phyloP scores from a whole-genome alignment of 1,284 basidiomycete genomes.

The Leccinum subspadiceum region DNA sequence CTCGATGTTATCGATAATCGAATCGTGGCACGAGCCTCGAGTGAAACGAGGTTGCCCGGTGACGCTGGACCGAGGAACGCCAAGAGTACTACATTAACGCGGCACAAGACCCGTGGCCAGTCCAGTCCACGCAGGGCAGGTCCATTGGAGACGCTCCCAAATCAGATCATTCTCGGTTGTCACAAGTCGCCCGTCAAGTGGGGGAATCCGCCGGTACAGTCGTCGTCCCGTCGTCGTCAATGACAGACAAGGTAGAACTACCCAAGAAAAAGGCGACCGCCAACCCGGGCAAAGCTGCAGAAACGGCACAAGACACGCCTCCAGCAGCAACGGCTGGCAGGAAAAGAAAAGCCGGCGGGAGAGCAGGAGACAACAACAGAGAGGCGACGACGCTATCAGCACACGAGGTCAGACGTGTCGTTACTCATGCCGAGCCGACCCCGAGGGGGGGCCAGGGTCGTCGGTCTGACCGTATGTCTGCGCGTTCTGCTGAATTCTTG shows the following conservation, averaged over 20 bases:
- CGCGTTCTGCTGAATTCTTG: not conserved
- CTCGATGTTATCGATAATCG: not conserved
- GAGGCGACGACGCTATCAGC: constrained; percentile 10
- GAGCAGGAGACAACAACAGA: constrained; percentile 4
- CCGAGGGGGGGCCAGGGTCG: constrained; percentile 28
- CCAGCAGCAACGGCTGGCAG: constrained; percentile 17
- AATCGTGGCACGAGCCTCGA: not conserved
- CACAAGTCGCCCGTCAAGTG: constrained; percentile 17
- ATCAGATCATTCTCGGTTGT: constrained; percentile 21
- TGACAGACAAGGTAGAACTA: constrained; percentile 30
- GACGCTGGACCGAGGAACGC: not conserved
- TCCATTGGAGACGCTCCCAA: constrained; percentile 26
- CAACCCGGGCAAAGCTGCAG: constrained; percentile 14
- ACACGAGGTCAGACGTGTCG: constrained; percentile 16
- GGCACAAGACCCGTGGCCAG: constrained; percentile 11
- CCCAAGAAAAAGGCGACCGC: constrained; percentile 24
- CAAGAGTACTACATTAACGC: constrained; percentile 5
- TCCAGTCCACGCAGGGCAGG: constrained; percentile 10
- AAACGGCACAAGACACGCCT: constrained; percentile 16
- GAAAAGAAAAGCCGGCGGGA: constrained; percentile 33
- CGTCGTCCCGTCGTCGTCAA: constrained; percentile 13
- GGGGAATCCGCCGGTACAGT: constrained; percentile 8
- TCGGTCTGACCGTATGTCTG: constrained; percentile 32
- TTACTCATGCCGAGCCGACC: constrained; percentile 14
- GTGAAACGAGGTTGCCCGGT: constrained; percentile 1